Evolutionary conservation across 805 yeast genomes (phyloP).

Genomic region (Teunomyces panamensis): DNA sequence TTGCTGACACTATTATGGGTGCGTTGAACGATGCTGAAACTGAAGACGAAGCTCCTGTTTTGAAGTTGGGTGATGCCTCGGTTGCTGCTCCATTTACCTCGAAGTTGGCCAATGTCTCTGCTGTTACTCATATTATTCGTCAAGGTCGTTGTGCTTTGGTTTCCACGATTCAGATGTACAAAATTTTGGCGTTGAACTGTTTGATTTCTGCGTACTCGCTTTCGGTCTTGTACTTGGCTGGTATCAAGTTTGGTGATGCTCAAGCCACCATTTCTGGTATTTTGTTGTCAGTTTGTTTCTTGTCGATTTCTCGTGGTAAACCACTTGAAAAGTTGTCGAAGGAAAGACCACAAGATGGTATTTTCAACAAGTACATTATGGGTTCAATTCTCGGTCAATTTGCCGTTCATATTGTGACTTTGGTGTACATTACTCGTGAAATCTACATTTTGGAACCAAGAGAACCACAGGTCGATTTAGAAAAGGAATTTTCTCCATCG

Average conservation of each 20-base stretch:
- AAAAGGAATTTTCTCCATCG: slow-evolving; percentile 84
- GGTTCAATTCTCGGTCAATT: slow-evolving; percentile 96
- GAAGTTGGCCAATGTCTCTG: slow-evolving; percentile 83
- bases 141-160: slow-evolving; percentile 98
- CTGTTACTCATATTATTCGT: slow-evolving; percentile 90
- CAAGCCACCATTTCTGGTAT: slow-evolving; percentile 97
- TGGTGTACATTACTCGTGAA: slow-evolving; percentile 78
- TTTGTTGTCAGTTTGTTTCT: slow-evolving; percentile 87
- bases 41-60: slow-evolving; percentile 86
- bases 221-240: slow-evolving; percentile 91
- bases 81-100: slow-evolving; percentile 99
- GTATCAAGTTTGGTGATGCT: slow-evolving; percentile 96
- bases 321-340: slow-evolving; percentile 85
- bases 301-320: slow-evolving; percentile 90
- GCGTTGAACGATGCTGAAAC: slow-evolving; percentile 51
- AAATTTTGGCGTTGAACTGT: slow-evolving; percentile 94
- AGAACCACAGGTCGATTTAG: slow-evolving; percentile 85
- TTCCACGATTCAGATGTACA: slow-evolving; percentile 98
- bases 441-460: slow-evolving; percentile 90
- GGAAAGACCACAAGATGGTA: slow-evolving; percentile 96
- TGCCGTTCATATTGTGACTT: slow-evolving; percentile 82
- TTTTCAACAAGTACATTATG: slow-evolving; percentile 93
- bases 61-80: slow-evolving; percentile 96
- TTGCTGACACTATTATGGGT: slow-evolving; percentile 64
- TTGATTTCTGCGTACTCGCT: slow-evolving; percentile 93